These are phyloP conservation scores for Yarrowia porcina DNA, from an alignment of 805 yeast genomes.

Conservation along the genomic window DNA sequence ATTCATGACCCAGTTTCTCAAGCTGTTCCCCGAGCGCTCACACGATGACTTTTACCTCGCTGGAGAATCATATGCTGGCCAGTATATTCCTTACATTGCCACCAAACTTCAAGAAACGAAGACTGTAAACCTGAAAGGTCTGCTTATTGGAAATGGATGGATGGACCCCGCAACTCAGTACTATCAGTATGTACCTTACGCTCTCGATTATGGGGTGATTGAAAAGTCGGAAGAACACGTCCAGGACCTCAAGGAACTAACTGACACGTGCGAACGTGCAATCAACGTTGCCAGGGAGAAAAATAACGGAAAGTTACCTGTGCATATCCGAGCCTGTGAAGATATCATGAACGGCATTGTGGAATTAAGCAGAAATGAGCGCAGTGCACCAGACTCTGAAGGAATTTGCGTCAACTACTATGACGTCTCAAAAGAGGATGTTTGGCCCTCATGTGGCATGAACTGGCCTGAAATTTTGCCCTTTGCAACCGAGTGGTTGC, in stretches of 20 bases:
- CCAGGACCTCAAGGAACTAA: conserved; percentile 30
- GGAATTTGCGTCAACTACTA: conserved; percentile 75
- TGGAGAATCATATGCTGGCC: conserved; percentile 97
- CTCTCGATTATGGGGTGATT: conserved; percentile 57
- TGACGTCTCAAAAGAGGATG: conserved; percentile 66
- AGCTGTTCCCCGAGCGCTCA: conserved; percentile 68
- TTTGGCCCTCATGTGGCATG: conserved; percentile 83
- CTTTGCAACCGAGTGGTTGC: conserved; percentile 50
- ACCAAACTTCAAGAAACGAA: conserved; percentile 45
- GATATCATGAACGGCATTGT: conserved; percentile 43
- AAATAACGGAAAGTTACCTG: conserved; percentile 28
- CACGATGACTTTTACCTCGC: conserved; percentile 69
- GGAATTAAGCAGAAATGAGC: conserved; percentile 32
- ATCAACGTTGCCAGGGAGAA: conserved; percentile 30
- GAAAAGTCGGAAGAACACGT: conserved; percentile 33
- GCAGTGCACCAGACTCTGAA: conserved; percentile 28
- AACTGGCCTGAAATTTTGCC: conserved; percentile 79
- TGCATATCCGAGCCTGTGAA: conserved; percentile 40
- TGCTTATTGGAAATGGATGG: conserved; percentile 92
- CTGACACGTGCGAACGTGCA: conserved; percentile 33
- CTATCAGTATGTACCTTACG: conserved; percentile 71
- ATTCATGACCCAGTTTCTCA: conserved; percentile 65
- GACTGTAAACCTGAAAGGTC: conserved; percentile 52
- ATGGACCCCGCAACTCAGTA: conserved; percentile 84
- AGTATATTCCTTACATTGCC: conserved; percentile 87